Base-by-base conservation (phyloP, 2,329 filamentous ascomycete species). In the Trichoderma koningiopsis region DNA sequence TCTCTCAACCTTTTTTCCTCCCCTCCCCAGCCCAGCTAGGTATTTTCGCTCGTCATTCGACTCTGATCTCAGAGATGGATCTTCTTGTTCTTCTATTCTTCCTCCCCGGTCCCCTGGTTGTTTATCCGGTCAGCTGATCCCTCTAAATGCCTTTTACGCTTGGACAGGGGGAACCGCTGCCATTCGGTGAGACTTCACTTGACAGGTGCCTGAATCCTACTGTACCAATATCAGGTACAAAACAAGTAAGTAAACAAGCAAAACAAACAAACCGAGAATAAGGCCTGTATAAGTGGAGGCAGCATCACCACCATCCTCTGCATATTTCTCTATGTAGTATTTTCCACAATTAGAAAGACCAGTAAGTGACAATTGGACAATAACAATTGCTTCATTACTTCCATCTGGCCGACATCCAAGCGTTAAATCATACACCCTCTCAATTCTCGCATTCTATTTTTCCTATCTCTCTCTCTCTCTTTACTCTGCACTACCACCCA, bases 81-180 rank as follows among this genome's bases (percentile, higher is more conserved):
- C n/a, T 19, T 40, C 1, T 14, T 33, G 10, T 35, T 35, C 33
- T 35, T 35, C 24, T 24, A 2, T 33, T 13, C 52, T 35, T 29
- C 35, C 19, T 27, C 31, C 40, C 40, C 16, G n/a, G 16, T 31
- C 11, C 22, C 47, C 47, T 49, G 8, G n/a, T 24, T 24, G 24
- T 13, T 56, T 43, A 64, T 55, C 49, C 61, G 49, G 61, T 64
- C 61, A 56, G 35, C 61, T 64, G 61, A 64, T 63, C n/a, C 22
- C 14, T 53, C 14, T 16, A 11, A 53, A 53, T 8, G 6, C 14
- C 49, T 8, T 56, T 43, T 43, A 31, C 31, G 35, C 61, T 5
- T 43, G 29, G 61, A 33, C 61, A n/a, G 33, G 56, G 56, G 52
- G 13, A 5, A 14, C 4, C 13, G 22, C 49, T 11, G 22, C 16